Conservation (phyloP, 495 filamentous ascomycete species). For the Penicillium malachiteum region DNA sequence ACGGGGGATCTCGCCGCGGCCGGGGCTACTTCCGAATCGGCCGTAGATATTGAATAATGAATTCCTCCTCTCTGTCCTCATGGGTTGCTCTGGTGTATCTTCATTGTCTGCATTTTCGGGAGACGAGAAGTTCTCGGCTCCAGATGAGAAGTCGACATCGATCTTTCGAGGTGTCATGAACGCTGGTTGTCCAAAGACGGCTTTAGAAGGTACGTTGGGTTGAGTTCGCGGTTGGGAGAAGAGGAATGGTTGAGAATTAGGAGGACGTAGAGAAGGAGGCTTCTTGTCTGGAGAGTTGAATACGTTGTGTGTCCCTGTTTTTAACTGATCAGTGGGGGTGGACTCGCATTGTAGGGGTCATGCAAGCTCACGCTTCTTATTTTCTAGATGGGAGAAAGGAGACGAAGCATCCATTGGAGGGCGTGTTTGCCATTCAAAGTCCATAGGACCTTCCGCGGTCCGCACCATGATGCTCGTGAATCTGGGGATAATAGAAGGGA, state of each 20-base stretch:
- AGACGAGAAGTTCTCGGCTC: constrained; percentile 74
- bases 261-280: constrained; percentile 46
- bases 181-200: constrained; percentile 62
- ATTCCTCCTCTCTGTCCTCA: constrained; percentile 47
- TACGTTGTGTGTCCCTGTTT: constrained; percentile 49
- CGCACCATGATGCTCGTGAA: constrained; percentile 31
- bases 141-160: constrained; percentile 71
- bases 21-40: constrained; percentile 50
- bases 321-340: neutral
- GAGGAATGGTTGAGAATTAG: constrained; percentile 48
- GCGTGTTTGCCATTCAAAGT: constrained; percentile 62
- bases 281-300: constrained; percentile 55
- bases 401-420: constrained; percentile 58
- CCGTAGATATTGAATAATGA: constrained; percentile 44
- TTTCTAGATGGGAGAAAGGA: constrained; percentile 54
- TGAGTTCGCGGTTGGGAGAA: constrained; percentile 34
- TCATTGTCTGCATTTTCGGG: constrained; percentile 71
- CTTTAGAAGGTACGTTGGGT: constrained; percentile 17
- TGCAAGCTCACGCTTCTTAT: constrained; percentile 51
- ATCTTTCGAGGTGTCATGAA: constrained; percentile 80
- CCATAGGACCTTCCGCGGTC: constrained; percentile 62
- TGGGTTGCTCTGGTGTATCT: constrained; percentile 61
- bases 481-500: constrained; percentile 12
- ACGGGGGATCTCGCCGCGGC: constrained; percentile 57
- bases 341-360: neutral